Percentiles rank a stretch among this genome's conserved stretches.
phyloP scores from a whole-genome alignment of 208 protist species.

The Trypanosoma conorhini region DNA sequence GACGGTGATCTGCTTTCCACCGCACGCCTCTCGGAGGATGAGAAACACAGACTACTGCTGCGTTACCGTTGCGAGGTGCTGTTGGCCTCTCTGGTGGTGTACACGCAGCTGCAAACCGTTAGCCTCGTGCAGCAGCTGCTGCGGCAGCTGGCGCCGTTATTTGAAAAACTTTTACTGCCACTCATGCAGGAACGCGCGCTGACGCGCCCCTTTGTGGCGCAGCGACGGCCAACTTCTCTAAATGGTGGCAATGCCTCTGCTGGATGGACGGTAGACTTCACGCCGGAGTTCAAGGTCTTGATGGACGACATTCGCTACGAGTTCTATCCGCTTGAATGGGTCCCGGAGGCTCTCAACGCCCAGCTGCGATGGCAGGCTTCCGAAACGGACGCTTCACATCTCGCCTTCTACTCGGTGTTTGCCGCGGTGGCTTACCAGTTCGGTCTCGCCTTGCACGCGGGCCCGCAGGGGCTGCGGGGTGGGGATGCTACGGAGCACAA shows the following conservation, averaged over 20 bases:
- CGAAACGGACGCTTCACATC: constrained; percentile 10
- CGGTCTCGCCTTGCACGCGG: constrained; percentile 38
- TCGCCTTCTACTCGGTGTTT: constrained; percentile 60
- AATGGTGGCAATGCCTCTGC: neutral
- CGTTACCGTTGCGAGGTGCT: constrained; percentile 77
- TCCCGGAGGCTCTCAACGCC: constrained; percentile 44
- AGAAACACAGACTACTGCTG: constrained; percentile 42
- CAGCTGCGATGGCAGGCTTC: constrained; percentile 2
- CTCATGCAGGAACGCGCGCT: constrained; percentile 21
- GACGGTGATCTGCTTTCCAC: constrained; percentile 12
- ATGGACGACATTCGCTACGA: constrained; percentile 76
- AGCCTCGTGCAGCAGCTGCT: constrained; percentile 71
- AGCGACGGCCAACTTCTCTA: neutral
- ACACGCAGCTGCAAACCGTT: constrained; percentile 69
- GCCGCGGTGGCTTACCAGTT: constrained; percentile 82
- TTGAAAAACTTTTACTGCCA: constrained; percentile 36
- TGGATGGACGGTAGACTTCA: constrained; percentile 32
- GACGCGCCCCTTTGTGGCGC: constrained; percentile 8
- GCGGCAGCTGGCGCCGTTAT: constrained; percentile 65
- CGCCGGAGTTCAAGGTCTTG: constrained; percentile 51
- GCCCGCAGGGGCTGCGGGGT: constrained; percentile 26
- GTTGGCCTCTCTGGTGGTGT: constrained; percentile 61
- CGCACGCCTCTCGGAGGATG: constrained; percentile 30
- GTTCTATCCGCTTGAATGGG: constrained; percentile 85
- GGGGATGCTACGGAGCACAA: constrained; percentile 18